phyloP scores from a whole-genome alignment of 169 alveolate species.

The Plasmodium vivax region DNA sequence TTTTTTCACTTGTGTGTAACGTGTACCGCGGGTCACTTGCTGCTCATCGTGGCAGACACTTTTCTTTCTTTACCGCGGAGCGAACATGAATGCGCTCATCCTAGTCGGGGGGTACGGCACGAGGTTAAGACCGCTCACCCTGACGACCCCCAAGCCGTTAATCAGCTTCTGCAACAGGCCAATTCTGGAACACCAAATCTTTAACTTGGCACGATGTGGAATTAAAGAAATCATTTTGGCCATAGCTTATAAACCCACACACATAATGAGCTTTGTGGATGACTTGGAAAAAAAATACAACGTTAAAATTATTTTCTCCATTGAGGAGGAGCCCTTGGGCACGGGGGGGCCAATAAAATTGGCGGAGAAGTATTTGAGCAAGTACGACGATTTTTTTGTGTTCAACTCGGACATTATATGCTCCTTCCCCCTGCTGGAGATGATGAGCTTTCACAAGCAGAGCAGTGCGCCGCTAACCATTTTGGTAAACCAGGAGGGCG shows the following conservation, averaged over 20 bases:
- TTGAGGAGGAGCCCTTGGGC: conserved; percentile 97
- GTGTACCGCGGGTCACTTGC: background rate
- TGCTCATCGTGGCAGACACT: background rate
- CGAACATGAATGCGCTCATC: conserved; percentile 95
- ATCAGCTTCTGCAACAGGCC: conserved; percentile 97
- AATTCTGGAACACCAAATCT: conserved; percentile 91
- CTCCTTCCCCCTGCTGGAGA: conserved; percentile 94
- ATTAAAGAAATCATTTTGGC: conserved; percentile 92
- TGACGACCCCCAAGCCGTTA: conserved; percentile 96
- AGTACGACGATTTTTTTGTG: conserved; percentile 93
- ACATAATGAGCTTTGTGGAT: conserved; percentile 84
- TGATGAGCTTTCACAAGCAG: conserved; percentile 92
- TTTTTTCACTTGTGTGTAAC: background rate
- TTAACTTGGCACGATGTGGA: conserved; percentile 82
- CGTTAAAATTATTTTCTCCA: conserved; percentile 92
- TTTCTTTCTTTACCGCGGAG: background rate
- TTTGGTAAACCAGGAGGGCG: conserved; percentile 72
- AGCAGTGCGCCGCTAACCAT: conserved; percentile 93
- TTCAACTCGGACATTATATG: conserved; percentile 97
- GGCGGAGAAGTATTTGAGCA: conserved; percentile 90
- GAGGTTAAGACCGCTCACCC: conserved; percentile 97
- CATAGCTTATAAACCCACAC: conserved; percentile 89
- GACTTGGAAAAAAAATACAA: conserved; percentile 87
- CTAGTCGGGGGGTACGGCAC: conserved; percentile 99
- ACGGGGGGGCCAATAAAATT: conserved; percentile 95